These are phyloP conservation scores for Selenicereus undatus DNA, from an alignment of 148 eudicot species.

Conservation along the genomic window DNA sequence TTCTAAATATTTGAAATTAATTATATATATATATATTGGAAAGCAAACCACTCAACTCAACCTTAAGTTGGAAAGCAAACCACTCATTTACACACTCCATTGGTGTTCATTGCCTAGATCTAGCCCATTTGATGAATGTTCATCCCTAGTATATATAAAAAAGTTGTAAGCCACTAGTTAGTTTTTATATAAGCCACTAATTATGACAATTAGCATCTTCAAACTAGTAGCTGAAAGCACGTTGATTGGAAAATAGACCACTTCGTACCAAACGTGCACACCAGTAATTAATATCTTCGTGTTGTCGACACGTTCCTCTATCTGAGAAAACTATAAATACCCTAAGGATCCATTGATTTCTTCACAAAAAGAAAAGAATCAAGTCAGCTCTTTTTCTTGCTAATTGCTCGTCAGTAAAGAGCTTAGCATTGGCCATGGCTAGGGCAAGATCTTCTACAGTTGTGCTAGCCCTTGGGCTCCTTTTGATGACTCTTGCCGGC, in stretches of 20 bases:
- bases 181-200: no score
- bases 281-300: not conserved
- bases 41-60: no score
- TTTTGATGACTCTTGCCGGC: conserved; percentile 24
- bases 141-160: no score
- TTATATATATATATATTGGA: no score
- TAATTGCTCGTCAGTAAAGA: not conserved
- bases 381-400: not conserved
- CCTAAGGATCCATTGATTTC: not conserved
- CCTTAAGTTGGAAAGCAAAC: no score
- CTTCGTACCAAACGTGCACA: not conserved
- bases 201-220: no score
- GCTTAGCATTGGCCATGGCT: conserved; percentile 9
- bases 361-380: conserved; percentile 11
- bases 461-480: conserved; percentile 20
- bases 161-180: no score
- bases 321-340: not conserved
- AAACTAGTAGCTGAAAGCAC: not conserved
- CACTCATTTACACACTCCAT: no score
- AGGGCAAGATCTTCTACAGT: conserved; percentile 6
- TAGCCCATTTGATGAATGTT: no score
- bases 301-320: no score
- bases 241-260: not conserved
- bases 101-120: no score
- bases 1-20: no score